Evolutionary conservation across 129 eudicot genomes (phyloP).

Genomic region (Flaveria linearis): DNA sequence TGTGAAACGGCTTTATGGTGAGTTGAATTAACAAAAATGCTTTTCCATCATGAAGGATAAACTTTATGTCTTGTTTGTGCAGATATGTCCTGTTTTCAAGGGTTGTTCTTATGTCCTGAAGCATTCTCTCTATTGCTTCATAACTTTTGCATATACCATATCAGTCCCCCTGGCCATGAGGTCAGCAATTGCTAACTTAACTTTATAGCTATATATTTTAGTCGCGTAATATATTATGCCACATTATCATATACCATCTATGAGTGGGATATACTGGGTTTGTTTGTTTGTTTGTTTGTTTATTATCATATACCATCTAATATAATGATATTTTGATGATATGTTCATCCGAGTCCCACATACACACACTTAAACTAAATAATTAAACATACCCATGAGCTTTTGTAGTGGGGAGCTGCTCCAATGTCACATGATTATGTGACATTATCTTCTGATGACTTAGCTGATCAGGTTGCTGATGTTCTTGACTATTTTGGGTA

Average conservation of each 20-base stretch:
- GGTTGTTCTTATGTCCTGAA: constrained; percentile 82
- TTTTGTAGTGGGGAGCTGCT: constrained; percentile 85
- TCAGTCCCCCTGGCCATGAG: constrained; percentile 96
- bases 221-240: neutral
- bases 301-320: constrained; percentile 21
- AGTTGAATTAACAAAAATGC: constrained; percentile 7
- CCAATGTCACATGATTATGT: constrained; percentile 49
- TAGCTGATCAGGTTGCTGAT: constrained; percentile 89
- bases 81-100: constrained; percentile 96
- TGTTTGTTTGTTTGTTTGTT: too few species aligned
- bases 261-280: too few species aligned
- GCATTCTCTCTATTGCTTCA: constrained; percentile 82
- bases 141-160: constrained; percentile 91
- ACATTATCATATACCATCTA: constrained; percentile 21
- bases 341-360: neutral
- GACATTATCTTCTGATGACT: constrained; percentile 62
- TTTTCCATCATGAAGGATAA: constrained; percentile 2
- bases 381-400: constrained; percentile 28
- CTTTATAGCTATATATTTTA: neutral
- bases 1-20: constrained; percentile 8
- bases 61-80: constrained; percentile 36
- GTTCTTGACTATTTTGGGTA: constrained; percentile 89
- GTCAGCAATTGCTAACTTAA: constrained; percentile 46
- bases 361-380: neutral
- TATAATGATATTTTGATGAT: neutral